phyloP scores from a whole-genome alignment of 1,139 yeast species.

The Kodamaea ohmeri region DNA sequence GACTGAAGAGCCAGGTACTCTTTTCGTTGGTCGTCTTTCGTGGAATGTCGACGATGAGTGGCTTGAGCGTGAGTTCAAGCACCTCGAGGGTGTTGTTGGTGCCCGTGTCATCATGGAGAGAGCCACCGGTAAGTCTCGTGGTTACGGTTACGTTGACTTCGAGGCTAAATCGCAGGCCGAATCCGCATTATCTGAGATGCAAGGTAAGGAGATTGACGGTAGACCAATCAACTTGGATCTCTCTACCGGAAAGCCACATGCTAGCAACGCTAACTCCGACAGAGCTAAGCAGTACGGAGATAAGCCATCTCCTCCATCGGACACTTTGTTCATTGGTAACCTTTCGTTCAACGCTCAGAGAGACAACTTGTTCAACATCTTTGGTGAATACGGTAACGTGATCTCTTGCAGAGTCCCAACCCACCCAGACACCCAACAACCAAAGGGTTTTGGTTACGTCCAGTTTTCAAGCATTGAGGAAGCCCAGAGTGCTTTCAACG shows the following conservation, averaged over 20 bases:
- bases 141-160: conserved; percentile 97
- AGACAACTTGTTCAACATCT: conserved; percentile 69
- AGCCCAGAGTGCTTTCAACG: conserved; percentile 86
- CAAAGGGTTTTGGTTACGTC: conserved; percentile 98
- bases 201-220: conserved; percentile 94
- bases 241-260: conserved; percentile 79
- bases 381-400: conserved; percentile 76
- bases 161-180: conserved; percentile 74
- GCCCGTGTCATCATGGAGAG: conserved; percentile 96
- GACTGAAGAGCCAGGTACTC: conserved; percentile 67
- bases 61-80: conserved; percentile 84
- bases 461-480: conserved; percentile 85
- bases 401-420: conserved; percentile 93
- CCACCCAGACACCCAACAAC: conserved; percentile 97
- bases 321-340: conserved; percentile 94
- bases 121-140: conserved; percentile 90
- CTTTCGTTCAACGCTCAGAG: conserved; percentile 85
- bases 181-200: conserved; percentile 81
- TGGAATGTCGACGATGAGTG: conserved; percentile 97
- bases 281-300: conserved; percentile 92
- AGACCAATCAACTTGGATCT: conserved; percentile 92
- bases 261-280: conserved; percentile 43
- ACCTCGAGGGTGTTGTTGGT: conserved; percentile 72
- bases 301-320: conserved; percentile 85
- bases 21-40: conserved; percentile 95